Evolutionary conservation across 1,284 basidiomycete genomes (phyloP).

Genomic region (Malassezia sp.): DNA sequence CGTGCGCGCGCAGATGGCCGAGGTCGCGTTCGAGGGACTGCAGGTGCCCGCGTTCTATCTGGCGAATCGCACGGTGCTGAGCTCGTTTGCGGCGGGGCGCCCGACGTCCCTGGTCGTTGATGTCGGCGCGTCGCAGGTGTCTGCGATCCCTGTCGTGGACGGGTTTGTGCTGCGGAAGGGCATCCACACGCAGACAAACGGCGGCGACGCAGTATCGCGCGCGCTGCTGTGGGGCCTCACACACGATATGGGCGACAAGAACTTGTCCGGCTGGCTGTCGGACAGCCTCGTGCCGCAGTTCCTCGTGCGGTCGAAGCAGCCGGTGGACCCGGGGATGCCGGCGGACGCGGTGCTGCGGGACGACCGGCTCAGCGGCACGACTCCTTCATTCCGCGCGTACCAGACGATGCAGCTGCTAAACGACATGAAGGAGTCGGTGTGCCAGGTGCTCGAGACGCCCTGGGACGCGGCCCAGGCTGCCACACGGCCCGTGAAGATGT

Average conservation of each 20-base stretch:
- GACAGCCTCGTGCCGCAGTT: slow-evolving; percentile 54
- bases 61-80: slow-evolving; percentile 87
- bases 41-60: slow-evolving; percentile 91
- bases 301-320: slow-evolving; percentile 65
- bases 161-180: slow-evolving; percentile 96
- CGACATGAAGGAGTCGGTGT: slow-evolving; percentile 81
- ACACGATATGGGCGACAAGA: slow-evolving; percentile 17
- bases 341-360: slow-evolving; percentile 50
- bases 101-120: slow-evolving; percentile 91
- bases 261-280: slow-evolving; percentile 7
- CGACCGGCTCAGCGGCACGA: slow-evolving; percentile 49
- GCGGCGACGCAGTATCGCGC: slow-evolving; percentile 27
- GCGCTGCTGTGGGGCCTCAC: slow-evolving; percentile 29
- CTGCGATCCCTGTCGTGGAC: slow-evolving; percentile 88
- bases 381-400: slow-evolving; percentile 68
- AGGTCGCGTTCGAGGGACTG: slow-evolving; percentile 94
- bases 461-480: slow-evolving; percentile 66
- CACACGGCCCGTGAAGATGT: slow-evolving; percentile 52
- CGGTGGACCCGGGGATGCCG: slow-evolving; percentile 56
- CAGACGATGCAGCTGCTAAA: slow-evolving; percentile 77
- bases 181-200: slow-evolving; percentile 46
- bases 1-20: slow-evolving; percentile 81
- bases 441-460: slow-evolving; percentile 67
- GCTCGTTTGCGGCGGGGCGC: slow-evolving; percentile 93
- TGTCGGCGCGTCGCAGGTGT: slow-evolving; percentile 74